Conservation (phyloP, 2,329 filamentous ascomycete species). For the Basipetospora chlamydospora region DNA sequence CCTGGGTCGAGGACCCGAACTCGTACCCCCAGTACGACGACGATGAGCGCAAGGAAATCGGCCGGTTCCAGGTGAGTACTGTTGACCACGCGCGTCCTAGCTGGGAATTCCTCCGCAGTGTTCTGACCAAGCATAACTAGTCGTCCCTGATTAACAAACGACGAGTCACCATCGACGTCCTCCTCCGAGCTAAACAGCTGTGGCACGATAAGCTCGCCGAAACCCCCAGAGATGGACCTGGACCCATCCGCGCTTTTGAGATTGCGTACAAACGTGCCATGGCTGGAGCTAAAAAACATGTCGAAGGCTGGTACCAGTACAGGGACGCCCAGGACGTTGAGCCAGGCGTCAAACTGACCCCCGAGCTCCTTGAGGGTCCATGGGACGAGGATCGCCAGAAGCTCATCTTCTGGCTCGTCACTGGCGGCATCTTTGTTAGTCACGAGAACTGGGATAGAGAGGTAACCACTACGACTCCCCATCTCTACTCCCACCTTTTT, state of each 20-base stretch:
- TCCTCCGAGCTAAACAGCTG: conserved; percentile 1
- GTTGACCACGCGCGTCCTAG: too few species aligned
- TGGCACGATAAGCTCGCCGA: conserved; percentile 8
- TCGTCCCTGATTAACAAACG: too few species aligned
- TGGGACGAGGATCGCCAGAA: conserved; percentile 2
- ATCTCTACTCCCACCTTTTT: too few species aligned
- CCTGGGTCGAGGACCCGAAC: conserved; percentile 3
- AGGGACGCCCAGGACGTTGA: conserved; percentile 2
- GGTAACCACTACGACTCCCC: neutral
- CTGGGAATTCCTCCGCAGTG: too few species aligned
- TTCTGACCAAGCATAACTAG: too few species aligned
- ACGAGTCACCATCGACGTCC: neutral
- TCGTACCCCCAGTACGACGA: neutral
- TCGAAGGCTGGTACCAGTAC: neutral
- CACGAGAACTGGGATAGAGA: neutral
- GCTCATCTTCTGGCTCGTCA: conserved; percentile 4
- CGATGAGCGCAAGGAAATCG: neutral
- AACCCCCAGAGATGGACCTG: too few species aligned
- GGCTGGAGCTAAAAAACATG: too few species aligned
- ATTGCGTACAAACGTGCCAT: neutral
- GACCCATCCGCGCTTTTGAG: too few species aligned
- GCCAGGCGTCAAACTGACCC: neutral
- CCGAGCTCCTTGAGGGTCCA: neutral
- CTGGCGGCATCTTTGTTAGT: neutral
- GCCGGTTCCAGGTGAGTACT: neutral